Percentiles rank a stretch among this genome's conserved stretches.
Conservation (phyloP, 164 flowering plant genomes). For the Stephania yunnanensis region DNA sequence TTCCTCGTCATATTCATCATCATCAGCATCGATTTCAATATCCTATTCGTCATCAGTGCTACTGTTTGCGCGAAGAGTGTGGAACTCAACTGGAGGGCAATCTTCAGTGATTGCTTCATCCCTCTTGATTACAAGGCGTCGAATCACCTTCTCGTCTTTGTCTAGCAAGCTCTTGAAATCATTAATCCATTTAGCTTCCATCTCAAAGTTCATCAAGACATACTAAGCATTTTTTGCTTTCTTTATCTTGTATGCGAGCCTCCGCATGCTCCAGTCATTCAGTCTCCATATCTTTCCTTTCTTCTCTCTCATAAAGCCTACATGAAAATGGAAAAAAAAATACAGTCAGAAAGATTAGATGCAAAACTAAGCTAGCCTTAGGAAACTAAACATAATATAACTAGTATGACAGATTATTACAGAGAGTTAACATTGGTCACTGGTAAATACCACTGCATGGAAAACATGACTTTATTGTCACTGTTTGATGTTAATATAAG, state of each 20-base stretch:
- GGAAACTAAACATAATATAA: background rate
- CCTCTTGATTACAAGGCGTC: constrained; percentile 85
- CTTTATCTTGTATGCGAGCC: too few relatives aligned
- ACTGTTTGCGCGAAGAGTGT: constrained; percentile 38
- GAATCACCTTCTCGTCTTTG: constrained; percentile 46
- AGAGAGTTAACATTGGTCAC: too few relatives aligned
- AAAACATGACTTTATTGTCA: background rate
- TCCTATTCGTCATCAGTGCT: constrained; percentile 39
- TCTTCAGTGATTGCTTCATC: constrained; percentile 72
- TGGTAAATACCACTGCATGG: too few relatives aligned
- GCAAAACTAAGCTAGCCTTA: background rate
- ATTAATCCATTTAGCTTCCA: too few relatives aligned
- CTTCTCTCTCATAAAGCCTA: constrained; percentile 77
- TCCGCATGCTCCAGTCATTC: too few relatives aligned
- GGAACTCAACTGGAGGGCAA: constrained; percentile 86
- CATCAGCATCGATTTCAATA: constrained; percentile 21
- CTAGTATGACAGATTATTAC: background rate
- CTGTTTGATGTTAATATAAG: background rate
- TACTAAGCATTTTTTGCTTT: too few relatives aligned
- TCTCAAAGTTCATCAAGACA: too few relatives aligned
- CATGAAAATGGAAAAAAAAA: constrained; percentile 6
- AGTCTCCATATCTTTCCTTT: constrained; percentile 29
- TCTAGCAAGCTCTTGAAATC: too few relatives aligned
- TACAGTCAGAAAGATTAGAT: background rate
- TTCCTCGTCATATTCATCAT: constrained; percentile 22